These are phyloP conservation scores for Sporobolomyces phaffii DNA, from an alignment of 768 basidiomycete species.

Conservation along the genomic window DNA sequence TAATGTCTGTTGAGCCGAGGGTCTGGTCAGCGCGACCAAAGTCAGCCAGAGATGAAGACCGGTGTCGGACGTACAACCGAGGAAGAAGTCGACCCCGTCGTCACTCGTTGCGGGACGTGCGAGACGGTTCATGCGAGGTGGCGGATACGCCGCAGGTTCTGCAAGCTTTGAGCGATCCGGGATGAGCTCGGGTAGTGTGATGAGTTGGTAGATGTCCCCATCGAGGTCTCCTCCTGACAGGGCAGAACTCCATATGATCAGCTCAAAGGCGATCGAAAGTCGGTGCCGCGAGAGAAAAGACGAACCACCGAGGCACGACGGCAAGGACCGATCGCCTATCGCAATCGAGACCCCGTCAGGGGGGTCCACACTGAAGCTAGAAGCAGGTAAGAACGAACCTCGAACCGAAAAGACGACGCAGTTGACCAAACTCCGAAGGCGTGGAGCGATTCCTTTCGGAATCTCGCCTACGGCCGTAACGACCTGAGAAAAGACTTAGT, in stretches of 20 bases:
- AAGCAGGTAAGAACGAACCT: background rate
- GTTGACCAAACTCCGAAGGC: background rate
- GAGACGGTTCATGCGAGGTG: background rate
- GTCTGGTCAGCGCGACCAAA: too few relatives aligned
- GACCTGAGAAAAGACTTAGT: constrained; percentile 47
- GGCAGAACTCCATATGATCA: too few relatives aligned
- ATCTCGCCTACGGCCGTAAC: constrained; percentile 43
- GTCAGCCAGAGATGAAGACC: too few relatives aligned
- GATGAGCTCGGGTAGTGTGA: constrained; percentile 3
- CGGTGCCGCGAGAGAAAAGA: too few relatives aligned
- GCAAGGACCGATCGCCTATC: constrained; percentile 7
- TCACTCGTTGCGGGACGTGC: constrained; percentile 7
- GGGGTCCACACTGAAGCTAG: too few relatives aligned
- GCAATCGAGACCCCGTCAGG: too few relatives aligned
- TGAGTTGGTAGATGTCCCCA: constrained; percentile 20
- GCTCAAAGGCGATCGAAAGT: background rate
- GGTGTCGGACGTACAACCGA: too few relatives aligned
- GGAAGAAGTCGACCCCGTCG: constrained; percentile 18
- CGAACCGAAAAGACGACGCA: constrained; percentile 28
- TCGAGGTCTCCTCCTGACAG: constrained; percentile 22
- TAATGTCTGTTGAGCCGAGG: too few relatives aligned
- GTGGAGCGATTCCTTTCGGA: background rate
- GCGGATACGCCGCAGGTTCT: background rate
- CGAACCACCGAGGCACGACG: constrained; percentile 27
- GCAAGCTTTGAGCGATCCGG: background rate